Percentiles rank a stretch among this genome's conserved stretches.
These are phyloP conservation scores for Pythium angustatum DNA, from an alignment of 352 stramenopile species.

Conservation along the genomic window DNA sequence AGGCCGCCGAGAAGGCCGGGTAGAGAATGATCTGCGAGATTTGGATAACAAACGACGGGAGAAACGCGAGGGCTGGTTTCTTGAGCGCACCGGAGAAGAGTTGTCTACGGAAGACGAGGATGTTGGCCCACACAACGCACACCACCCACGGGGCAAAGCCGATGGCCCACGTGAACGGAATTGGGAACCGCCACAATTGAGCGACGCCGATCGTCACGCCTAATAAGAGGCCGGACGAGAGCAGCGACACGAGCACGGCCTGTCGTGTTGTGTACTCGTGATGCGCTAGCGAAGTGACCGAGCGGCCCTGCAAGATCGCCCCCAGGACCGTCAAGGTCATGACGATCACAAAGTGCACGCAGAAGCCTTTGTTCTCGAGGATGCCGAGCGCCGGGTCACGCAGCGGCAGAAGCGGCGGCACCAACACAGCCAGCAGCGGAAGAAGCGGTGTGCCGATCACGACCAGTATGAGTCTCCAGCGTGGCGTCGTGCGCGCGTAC, in stretches of 20 bases:
- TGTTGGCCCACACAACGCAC: neutral
- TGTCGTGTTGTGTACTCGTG: constrained; percentile 1
- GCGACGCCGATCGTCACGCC: constrained; percentile 1
- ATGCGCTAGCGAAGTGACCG: neutral
- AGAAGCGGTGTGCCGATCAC: neutral
- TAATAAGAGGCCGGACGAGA: neutral
- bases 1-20: constrained; percentile 10
- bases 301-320: neutral
- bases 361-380: constrained; percentile 4
- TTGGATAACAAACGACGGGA: constrained; percentile 12
- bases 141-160: neutral
- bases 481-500: neutral
- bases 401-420: constrained; percentile 8
- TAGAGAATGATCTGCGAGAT: constrained; percentile 21
- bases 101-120: neutral
- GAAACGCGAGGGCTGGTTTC: neutral
- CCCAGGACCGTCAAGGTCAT: constrained; percentile 9
- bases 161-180: constrained; percentile 15
- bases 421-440: neutral
- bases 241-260: neutral
- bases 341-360: constrained; percentile 3
- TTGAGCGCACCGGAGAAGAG: neutral
- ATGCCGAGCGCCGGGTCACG: constrained; percentile 6
- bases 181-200: constrained; percentile 14
- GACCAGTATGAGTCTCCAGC: neutral